Conservation (phyloP, 495 filamentous ascomycete genomes). For the Penicillium cataractarum region DNA sequence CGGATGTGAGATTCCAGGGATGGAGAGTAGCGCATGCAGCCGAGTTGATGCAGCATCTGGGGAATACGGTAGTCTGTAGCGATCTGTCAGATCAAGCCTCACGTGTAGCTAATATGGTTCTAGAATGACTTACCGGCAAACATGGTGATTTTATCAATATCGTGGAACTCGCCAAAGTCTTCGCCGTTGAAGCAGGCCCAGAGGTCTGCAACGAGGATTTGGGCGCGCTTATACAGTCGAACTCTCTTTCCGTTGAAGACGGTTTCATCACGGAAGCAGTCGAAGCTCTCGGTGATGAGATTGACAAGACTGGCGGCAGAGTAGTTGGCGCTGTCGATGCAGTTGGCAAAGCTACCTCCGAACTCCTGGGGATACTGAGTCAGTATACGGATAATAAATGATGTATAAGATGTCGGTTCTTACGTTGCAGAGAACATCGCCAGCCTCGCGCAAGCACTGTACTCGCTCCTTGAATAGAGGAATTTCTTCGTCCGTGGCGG, state of each 20-base stretch:
- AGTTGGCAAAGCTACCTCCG: conserved; percentile 71
- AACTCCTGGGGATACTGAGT: conserved; percentile 62
- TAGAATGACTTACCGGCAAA: conserved; percentile 67
- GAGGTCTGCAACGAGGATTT: conserved; percentile 92
- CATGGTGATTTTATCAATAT: conserved; percentile 96
- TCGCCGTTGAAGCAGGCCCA: conserved; percentile 93
- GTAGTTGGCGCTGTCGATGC: conserved; percentile 71
- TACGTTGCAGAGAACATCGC: conserved; percentile 82
- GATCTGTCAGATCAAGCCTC: conserved; percentile 1
- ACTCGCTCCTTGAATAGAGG: conserved; percentile 81
- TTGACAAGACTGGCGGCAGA: conserved; percentile 88
- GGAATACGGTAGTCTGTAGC: conserved; percentile 86
- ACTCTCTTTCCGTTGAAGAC: conserved; percentile 72
- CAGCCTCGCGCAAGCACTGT: conserved; percentile 81
- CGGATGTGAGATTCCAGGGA: conserved; percentile 71
- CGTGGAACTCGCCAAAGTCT: conserved; percentile 78
- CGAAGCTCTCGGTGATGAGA: conserved; percentile 74
- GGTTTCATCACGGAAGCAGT: conserved; percentile 83
- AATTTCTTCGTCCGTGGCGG: conserved; percentile 82
- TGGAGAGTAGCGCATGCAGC: conserved; percentile 82
- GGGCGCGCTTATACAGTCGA: conserved; percentile 87
- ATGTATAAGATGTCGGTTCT: neutral
- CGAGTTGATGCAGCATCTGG: conserved; percentile 85
- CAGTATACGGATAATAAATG: neutral
- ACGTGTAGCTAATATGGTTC: neutral